These are phyloP conservation scores for Pichiaceae sp. DNA, from an alignment of 1,139 yeast species.

Conservation along the genomic window DNA sequence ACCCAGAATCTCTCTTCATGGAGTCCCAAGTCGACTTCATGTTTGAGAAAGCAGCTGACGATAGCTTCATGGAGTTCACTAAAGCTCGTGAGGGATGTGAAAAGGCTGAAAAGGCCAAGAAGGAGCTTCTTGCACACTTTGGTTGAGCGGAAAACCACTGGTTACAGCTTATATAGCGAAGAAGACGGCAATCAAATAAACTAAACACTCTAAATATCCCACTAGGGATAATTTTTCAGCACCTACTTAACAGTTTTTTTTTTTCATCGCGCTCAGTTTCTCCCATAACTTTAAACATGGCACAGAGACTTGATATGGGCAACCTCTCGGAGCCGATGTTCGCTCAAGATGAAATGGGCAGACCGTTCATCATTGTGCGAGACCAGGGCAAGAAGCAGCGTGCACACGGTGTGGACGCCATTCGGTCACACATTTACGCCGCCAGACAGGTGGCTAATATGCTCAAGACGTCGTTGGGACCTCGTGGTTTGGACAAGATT, in stretches of 20 bases:
- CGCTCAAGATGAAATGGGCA: slow-evolving; percentile 98
- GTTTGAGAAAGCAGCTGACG: slow-evolving; percentile 8
- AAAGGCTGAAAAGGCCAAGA: too few species aligned
- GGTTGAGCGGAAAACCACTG: too few species aligned
- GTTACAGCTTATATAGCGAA: too few species aligned
- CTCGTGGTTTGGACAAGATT: slow-evolving; percentile 96
- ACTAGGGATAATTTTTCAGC: too few species aligned
- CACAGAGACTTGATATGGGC: slow-evolving; percentile 44
- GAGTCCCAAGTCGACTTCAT: slow-evolving; percentile 9
- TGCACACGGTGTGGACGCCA: slow-evolving; percentile 90
- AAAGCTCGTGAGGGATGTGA: slow-evolving; percentile 1
- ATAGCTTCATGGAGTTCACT: slow-evolving; percentile 6
- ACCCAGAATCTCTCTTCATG: slow-evolving; percentile 50
- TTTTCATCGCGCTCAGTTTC: too few species aligned
- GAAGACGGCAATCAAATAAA: too few species aligned
- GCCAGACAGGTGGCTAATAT: slow-evolving; percentile 94
- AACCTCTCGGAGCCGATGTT: slow-evolving; percentile 96
- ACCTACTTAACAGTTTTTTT: too few species aligned
- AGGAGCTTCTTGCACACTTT: too few species aligned
- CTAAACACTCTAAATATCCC: too few species aligned
- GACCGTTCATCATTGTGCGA: slow-evolving; percentile 95
- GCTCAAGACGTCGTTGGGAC: slow-evolving; percentile 89
- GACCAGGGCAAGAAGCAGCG: slow-evolving; percentile 94
- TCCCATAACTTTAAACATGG: too few species aligned
- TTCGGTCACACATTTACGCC: slow-evolving; percentile 89